Conservation (phyloP, 805 yeast species). For the Lachancea dasiensis region DNA sequence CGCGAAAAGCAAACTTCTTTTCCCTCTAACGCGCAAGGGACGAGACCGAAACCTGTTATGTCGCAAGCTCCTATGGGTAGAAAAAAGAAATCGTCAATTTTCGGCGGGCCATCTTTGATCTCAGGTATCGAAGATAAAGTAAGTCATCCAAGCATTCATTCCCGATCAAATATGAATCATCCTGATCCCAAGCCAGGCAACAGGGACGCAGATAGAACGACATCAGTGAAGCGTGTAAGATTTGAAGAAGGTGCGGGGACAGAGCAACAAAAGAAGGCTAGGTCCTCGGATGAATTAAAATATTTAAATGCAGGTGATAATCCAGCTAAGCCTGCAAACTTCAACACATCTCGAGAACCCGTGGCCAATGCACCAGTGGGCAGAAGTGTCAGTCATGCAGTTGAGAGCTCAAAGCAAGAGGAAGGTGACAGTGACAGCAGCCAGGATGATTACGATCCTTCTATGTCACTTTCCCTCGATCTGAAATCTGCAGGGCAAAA, state of each 20-base stretch:
- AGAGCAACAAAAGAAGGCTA: constrained; percentile 7
- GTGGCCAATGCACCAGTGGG: background rate
- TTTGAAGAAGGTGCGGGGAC: constrained; percentile 11
- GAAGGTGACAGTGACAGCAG: constrained; percentile 2
- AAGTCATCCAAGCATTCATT: background rate
- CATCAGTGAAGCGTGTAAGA: constrained; percentile 11
- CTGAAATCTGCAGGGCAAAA: background rate
- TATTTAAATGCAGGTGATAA: background rate
- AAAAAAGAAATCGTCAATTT: constrained; percentile 30
- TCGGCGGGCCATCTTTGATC: constrained; percentile 22
- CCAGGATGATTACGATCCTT: constrained; percentile 8
- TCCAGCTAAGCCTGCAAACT: background rate
- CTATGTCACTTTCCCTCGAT: constrained; percentile 2
- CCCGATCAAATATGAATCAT: background rate
- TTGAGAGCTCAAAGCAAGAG: background rate
- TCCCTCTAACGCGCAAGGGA: background rate
- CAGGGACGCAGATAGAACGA: background rate
- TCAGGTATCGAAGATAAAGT: constrained; percentile 4
- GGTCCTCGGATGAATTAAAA: background rate
- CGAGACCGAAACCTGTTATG: no score
- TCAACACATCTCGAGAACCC: no score
- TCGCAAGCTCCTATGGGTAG: constrained; percentile 13
- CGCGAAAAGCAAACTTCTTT: background rate
- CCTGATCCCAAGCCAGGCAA: background rate
- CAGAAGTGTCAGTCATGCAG: background rate